Evolutionary conservation across 2,329 filamentous ascomycete genomes (phyloP), one percentile per base, ranked within the genome.

Genomic region (Cytospora schulzeri): DNA sequence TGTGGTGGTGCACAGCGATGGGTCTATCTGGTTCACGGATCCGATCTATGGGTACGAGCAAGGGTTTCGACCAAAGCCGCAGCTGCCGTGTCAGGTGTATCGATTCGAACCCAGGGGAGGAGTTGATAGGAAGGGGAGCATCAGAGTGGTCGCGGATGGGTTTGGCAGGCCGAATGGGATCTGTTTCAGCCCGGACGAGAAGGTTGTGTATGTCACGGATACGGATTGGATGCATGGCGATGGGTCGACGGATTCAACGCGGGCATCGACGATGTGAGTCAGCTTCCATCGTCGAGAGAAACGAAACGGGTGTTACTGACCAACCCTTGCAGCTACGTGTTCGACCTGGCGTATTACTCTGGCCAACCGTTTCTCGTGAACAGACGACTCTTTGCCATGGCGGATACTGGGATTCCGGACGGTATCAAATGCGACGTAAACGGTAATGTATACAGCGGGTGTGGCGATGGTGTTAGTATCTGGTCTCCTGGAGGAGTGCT

Each of bases 1-100:
- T 62, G 79, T 83, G 4, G 76, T 81, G 7, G 72, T 80, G 17
- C 72, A 76, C 53, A 68, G 67, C 1, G 79, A 81, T 63, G 78
- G 79, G 4, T 74, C 73, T 7, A 75, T 84, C 28, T 83, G 81
- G 80, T 83, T 83, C 68, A 83, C 81, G 0, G 81, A 83, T 68
- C 79, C 81, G 0, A 72, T 75, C 11, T 83, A 84, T 69, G 82
- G 81, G 11, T 77, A 73, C 29, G 77, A 81, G 63, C 80, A 83
- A 67, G 76, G 79, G 12, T 80, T 81, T 68, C 75, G 81, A 12
- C 78, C 77, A 12, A 69, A 71, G 12, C 79, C 81, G 1, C 71
- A 73, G 50, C 63, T 84, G 12, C 81, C 81, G 0, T 77, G 73
- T 58, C 79, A 80, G 62, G 81, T 84, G 3, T 84, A 84, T 69